These are phyloP conservation scores for Helicocarpus griseus DNA, from an alignment of 2,329 filamentous ascomycete genomes.

Conservation along the genomic window DNA sequence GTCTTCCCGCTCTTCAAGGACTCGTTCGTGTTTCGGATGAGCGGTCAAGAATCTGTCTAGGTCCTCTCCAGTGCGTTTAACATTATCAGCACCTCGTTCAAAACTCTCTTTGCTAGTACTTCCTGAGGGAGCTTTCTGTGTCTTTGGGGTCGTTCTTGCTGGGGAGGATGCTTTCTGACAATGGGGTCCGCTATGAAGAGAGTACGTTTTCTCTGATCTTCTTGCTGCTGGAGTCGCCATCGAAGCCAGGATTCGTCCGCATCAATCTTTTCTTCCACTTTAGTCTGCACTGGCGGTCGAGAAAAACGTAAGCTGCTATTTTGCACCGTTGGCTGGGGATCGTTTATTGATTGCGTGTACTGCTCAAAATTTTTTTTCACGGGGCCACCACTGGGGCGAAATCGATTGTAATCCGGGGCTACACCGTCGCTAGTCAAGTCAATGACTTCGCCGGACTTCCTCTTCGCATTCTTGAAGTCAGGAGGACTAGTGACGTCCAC, in stretches of 20 bases:
- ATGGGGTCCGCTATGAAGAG: not conserved
- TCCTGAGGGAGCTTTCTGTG: not conserved
- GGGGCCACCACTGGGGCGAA: not conserved
- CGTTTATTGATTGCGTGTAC: not conserved
- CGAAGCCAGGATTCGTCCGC: not conserved
- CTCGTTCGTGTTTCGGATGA: not conserved
- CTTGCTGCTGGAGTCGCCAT: not conserved
- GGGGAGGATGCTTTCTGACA: not conserved
- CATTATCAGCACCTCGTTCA: not conserved
- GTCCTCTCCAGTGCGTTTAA: not conserved
- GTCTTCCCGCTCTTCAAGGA: constrained; percentile 2
- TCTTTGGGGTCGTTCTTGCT: not conserved
- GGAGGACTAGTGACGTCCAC: not conserved
- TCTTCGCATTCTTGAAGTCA: not conserved
- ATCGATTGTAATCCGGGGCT: not conserved
- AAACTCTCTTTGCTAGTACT: not conserved
- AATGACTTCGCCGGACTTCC: not conserved
- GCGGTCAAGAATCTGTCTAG: constrained; percentile 3
- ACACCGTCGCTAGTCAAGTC: not conserved
- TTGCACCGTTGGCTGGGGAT: not conserved
- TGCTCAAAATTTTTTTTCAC: not conserved
- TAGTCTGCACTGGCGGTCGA: not conserved
- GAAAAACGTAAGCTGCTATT: not conserved
- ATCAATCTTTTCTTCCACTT: not conserved
- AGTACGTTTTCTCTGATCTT: not conserved